These are phyloP conservation scores for Vaccinium myrtillus DNA, from an alignment of 148 eudicot species.

Conservation along the genomic window DNA sequence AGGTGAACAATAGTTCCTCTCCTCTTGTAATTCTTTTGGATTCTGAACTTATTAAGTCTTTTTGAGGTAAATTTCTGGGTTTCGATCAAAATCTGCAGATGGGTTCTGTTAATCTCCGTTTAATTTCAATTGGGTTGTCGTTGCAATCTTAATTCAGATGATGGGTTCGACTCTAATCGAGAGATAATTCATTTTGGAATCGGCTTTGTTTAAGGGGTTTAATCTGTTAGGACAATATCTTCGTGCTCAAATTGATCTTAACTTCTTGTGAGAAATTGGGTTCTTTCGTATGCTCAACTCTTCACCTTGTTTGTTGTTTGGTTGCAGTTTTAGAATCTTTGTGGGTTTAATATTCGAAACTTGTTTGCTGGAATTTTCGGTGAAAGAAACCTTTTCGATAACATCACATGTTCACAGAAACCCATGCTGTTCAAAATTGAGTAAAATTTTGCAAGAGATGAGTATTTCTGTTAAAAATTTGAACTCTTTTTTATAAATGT, in stretches of 20 bases:
- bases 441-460: background rate
- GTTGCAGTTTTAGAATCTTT: background rate
- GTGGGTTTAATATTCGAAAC: background rate
- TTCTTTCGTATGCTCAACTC: background rate
- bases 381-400: background rate
- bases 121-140: constrained; percentile 4
- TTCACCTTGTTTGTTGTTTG: background rate
- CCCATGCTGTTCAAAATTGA: too few relatives aligned
- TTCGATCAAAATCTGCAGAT: background rate
- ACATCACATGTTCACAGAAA: too few relatives aligned
- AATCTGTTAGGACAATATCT: background rate
- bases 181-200: background rate
- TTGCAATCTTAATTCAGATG: background rate
- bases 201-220: background rate
- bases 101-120: constrained; percentile 2
- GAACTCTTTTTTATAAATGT: background rate
- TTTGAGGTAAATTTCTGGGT: background rate
- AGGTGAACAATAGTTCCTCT: background rate
- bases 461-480: background rate
- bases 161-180: background rate
- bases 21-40: background rate
- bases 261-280: background rate
- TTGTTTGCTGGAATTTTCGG: background rate
- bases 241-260: background rate
- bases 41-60: background rate